phyloP scores from a whole-genome alignment of 768 basidiomycete genomes.

The Russula earlei region DNA sequence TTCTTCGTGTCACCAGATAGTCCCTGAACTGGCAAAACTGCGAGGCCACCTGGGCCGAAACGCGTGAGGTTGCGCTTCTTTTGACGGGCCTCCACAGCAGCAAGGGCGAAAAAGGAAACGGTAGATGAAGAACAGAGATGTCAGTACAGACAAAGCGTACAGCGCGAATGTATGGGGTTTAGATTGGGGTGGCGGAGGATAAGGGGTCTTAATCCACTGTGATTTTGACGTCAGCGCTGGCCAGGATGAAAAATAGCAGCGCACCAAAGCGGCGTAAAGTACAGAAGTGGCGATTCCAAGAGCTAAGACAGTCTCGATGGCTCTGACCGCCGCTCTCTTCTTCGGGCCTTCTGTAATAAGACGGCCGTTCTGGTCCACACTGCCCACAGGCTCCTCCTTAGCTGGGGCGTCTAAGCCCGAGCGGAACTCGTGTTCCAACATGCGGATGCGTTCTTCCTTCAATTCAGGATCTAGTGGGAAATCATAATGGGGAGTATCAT shows the following conservation, averaged over 20 bases:
- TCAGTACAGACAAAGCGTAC: slow-evolving; percentile 47
- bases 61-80: slow-evolving; percentile 23
- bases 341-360: slow-evolving; percentile 56
- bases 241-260: slow-evolving; percentile 19
- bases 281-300: slow-evolving; percentile 43
- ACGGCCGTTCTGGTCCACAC: slow-evolving; percentile 46
- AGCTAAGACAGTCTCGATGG: slow-evolving; percentile 41
- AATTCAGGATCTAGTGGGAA: slow-evolving; percentile 37
- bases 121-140: slow-evolving; percentile 42
- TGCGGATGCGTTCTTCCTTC: slow-evolving; percentile 60
- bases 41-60: slow-evolving; percentile 34
- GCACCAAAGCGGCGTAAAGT: slow-evolving; percentile 55
- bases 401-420: slow-evolving; percentile 28
- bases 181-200: slow-evolving; percentile 45
- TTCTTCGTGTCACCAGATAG: slow-evolving; percentile 37
- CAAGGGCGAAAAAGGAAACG: slow-evolving; percentile 52
- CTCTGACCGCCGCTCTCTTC: slow-evolving; percentile 43
- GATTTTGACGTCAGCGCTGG: slow-evolving; percentile 5
- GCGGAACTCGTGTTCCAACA: slow-evolving; percentile 58
- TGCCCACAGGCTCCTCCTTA: slow-evolving; percentile 45
- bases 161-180: slow-evolving; percentile 47
- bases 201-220: slow-evolving; percentile 46
- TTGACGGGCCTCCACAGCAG: slow-evolving; percentile 35
- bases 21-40: slow-evolving; percentile 56
- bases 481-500: slow-evolving; percentile 37